These are phyloP conservation scores for Cicer judaicum DNA, from an alignment of 306 rosid genomes.

Conservation along the genomic window DNA sequence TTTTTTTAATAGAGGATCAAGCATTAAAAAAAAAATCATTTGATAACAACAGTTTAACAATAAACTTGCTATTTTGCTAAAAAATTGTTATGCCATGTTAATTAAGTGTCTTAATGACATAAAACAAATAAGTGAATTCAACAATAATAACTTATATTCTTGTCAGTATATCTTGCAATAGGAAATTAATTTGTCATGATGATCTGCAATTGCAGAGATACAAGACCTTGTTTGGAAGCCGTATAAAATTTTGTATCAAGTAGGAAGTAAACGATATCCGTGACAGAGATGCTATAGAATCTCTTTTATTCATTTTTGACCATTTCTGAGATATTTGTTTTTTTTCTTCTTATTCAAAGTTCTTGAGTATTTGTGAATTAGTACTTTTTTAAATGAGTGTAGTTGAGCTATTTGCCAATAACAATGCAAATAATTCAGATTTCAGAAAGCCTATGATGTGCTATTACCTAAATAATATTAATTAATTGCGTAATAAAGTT, in stretches of 20 bases:
- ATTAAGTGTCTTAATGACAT: neutral
- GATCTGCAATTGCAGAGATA: constrained; percentile 36
- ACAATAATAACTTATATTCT: constrained; percentile 10
- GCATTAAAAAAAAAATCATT: neutral
- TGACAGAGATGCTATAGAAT: constrained; percentile 37
- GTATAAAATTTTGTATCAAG: constrained; percentile 32
- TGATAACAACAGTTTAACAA: neutral
- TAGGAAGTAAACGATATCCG: constrained; percentile 30
- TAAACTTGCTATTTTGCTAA: neutral
- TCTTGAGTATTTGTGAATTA: constrained; percentile 11
- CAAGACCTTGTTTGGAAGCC: constrained; percentile 16
- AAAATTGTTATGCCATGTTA: neutral
- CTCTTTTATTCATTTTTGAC: constrained; percentile 40
- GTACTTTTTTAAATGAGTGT: constrained; percentile 14
- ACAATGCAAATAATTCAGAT: constrained; percentile 7
- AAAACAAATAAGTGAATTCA: neutral
- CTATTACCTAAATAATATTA: constrained; percentile 10
- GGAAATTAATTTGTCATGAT: constrained; percentile 30
- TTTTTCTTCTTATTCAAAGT: neutral
- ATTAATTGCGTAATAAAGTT: constrained; percentile 3
- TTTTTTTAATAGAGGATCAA: neutral
- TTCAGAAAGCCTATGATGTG: constrained; percentile 13
- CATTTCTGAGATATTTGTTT: neutral
- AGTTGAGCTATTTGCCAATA: constrained; percentile 19
- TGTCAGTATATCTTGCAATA: constrained; percentile 31